Evolutionary conservation across 805 yeast genomes (phyloP).

Genomic region (Zygosaccharomyces gambellarensis): DNA sequence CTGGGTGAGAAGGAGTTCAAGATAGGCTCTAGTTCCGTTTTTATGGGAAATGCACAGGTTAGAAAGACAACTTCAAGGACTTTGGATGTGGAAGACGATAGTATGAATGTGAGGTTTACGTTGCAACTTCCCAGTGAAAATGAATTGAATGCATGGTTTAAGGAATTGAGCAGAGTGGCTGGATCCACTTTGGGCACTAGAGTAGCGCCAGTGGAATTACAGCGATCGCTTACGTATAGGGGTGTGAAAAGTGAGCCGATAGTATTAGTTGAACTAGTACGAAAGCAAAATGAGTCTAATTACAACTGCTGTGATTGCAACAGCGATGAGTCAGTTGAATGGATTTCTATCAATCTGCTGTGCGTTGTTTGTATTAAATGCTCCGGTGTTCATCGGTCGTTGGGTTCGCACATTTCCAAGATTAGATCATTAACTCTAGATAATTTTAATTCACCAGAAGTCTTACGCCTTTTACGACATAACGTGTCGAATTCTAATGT

Average conservation of each 20-base stretch:
- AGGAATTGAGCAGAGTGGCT: not conserved
- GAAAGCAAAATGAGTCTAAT: conserved; percentile 48
- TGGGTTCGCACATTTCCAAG: conserved; percentile 79
- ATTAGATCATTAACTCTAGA: conserved; percentile 77
- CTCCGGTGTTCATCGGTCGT: conserved; percentile 79
- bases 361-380: conserved; percentile 78
- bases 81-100: conserved; percentile 5
- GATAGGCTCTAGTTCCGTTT: not conserved
- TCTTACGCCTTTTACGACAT: conserved; percentile 48
- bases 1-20: not conserved
- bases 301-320: conserved; percentile 77
- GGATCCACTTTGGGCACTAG: not conserved
- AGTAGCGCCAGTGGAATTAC: not conserved
- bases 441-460: conserved; percentile 53
- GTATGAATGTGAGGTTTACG: conserved; percentile 24
- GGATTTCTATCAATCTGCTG: conserved; percentile 77
- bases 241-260: not conserved
- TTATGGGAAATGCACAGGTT: not conserved
- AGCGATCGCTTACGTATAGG: not conserved
- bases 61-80: conserved; percentile 6
- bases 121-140: conserved; percentile 70
- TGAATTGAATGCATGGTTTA: conserved; percentile 56
- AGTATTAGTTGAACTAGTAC: conserved; percentile 22
- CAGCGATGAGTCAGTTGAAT: conserved; percentile 56
- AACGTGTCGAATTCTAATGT: conserved; percentile 50